A percentile compares a stretch with the other conserved stretches of the same genome.
Evolutionary conservation across 805 yeast genomes (phyloP).

Genomic region (Nadsonia fulvescens): DNA sequence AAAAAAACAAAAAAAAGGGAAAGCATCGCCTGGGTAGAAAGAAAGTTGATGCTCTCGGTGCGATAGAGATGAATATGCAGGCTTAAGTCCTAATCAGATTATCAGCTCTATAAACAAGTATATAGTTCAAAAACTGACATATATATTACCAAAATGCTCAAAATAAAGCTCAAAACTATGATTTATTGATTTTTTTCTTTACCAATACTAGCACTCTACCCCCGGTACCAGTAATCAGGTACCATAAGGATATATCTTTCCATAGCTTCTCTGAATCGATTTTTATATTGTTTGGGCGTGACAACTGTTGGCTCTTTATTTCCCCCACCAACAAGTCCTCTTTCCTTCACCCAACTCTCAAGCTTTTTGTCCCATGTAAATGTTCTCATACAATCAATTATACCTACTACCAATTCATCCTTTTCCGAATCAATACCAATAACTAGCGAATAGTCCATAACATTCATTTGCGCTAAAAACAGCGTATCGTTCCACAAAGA

Average conservation of each 20-base stretch:
- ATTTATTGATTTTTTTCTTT: too few species aligned
- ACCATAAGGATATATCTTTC: constrained; percentile 88
- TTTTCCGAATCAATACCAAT: constrained; percentile 65
- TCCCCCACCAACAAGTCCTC: constrained; percentile 69
- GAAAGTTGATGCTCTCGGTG: too few species aligned
- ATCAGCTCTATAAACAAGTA: too few species aligned
- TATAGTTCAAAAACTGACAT: not conserved
- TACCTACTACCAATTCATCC: constrained; percentile 69
- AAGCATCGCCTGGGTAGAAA: too few species aligned
- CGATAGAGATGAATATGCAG: too few species aligned
- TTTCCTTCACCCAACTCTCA: constrained; percentile 97
- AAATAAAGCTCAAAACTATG: too few species aligned
- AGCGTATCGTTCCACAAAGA: constrained; percentile 91
- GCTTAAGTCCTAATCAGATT: too few species aligned
- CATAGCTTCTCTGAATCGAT: constrained; percentile 93
- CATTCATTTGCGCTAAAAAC: constrained; percentile 90
- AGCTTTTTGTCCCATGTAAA: constrained; percentile 98
- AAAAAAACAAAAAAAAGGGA: too few species aligned
- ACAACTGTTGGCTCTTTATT: constrained; percentile 93
- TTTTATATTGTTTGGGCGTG: constrained; percentile 90
- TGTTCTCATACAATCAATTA: constrained; percentile 82
- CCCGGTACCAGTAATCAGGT: too few species aligned
- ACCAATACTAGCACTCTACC: too few species aligned
- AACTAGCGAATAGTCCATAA: constrained; percentile 93
- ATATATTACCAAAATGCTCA: not conserved